Conservation (phyloP, 768 basidiomycete species). For the Amanita subjunquillea region DNA sequence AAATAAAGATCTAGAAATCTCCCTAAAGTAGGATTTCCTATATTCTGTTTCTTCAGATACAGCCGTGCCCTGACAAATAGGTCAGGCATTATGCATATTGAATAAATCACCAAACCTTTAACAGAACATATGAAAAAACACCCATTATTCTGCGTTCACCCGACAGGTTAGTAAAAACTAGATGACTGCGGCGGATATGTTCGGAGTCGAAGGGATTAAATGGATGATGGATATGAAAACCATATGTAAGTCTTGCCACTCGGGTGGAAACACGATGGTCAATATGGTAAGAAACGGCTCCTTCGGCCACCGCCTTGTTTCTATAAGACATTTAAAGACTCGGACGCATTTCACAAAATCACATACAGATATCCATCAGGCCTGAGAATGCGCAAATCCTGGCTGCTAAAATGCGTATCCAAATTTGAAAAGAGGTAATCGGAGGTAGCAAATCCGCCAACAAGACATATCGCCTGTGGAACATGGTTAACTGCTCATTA, state of each 20-base stretch:
- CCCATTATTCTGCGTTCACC: no score
- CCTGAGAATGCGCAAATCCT: conserved; percentile 25
- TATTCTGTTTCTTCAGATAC: conserved; percentile 15
- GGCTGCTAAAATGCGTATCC: conserved; percentile 21
- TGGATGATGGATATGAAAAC: neutral
- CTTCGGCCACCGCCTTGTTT: conserved; percentile 17
- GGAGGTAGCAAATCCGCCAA: conserved; percentile 44
- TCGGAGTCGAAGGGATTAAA: no score
- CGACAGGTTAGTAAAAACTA: no score
- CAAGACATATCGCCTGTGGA: conserved; percentile 30
- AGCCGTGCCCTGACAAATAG: conserved; percentile 2
- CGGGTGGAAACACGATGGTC: conserved; percentile 12
- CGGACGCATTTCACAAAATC: neutral
- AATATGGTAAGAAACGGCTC: conserved; percentile 15
- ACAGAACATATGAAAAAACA: no score
- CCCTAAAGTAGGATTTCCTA: conserved; percentile 1
- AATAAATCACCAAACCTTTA: no score
- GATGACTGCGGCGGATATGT: no score
- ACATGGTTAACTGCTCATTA: neutral
- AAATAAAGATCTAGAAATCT: neutral
- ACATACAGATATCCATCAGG: conserved; percentile 39
- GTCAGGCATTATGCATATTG: no score
- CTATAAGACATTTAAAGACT: neutral
- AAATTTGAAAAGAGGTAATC: conserved; percentile 36
- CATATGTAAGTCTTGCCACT: conserved; percentile 13